Base-by-base conservation (phyloP, 2,329 filamentous ascomycete genomes). In the Lojkania enalia region DNA sequence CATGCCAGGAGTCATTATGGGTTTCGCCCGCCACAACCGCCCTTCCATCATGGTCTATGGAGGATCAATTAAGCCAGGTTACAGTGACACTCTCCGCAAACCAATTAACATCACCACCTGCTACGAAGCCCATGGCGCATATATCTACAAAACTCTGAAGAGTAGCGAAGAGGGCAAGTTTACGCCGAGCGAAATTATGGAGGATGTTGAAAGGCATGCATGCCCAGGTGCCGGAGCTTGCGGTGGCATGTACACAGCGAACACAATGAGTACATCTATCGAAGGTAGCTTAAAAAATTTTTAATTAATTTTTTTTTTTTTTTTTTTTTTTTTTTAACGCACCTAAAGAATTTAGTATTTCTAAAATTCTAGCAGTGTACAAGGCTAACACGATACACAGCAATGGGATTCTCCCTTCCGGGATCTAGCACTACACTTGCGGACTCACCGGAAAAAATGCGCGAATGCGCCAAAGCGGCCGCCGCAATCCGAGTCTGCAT, bases 21-120 rank as follows among this genome's bases (percentile, higher is more conserved):
- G 88, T 0, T 90, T 94, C 63, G 89, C 88, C 12, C 82, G 92
- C 45, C 89, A 95, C 72, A 96, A 96, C 71, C 82, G 92, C 7
- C 92, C 92, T 3, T 94, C 90, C 36, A 77, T 96, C 65, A 96
- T 96, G 90, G 86, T 97, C 48, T 97, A 96, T 67, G 92, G 92
- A 39, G 92, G 92, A 29, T 88, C 89, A 13, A 96, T 96, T 61
- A 84, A 85, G 63, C 89, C 90, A 50, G 92, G 91, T n/a, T 88
- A 89, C 70, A 91, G 86, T 0, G 74, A 82, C 39, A 79, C 91
- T 2, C 78, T 95, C 19, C 82, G 86, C 52, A 86, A 87, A 63
- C 80, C 83, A 18, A 86, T 96, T 76, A 96, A 96, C 71, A 88
- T 96, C 55, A 87, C 84, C 27, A 91, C 86, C 3, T 95, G 89